Conservation (phyloP, 257 asterid genomes). For the Paulownia fortunei region DNA sequence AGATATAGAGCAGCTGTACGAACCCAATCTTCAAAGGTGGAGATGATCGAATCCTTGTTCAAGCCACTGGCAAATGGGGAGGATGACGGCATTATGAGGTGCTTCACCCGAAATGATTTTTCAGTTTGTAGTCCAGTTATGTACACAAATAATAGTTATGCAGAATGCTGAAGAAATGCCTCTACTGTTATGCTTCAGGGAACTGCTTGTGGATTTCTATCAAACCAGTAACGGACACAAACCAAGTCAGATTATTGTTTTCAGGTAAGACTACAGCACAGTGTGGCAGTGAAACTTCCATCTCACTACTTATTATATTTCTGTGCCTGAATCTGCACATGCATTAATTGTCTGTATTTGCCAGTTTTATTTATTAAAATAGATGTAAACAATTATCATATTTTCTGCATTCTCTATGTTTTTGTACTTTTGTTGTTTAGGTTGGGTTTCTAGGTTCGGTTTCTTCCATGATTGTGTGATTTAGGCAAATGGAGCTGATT, state of each 20-base stretch:
- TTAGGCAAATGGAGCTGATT: constrained; percentile 26
- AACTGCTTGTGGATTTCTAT: constrained; percentile 84
- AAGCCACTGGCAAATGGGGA: constrained; percentile 84
- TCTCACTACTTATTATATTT: too few relatives aligned
- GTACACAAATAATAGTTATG: constrained; percentile 1
- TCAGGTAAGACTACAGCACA: constrained; percentile 61
- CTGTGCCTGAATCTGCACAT: not conserved
- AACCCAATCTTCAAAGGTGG: constrained; percentile 79
- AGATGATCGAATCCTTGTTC: constrained; percentile 82
- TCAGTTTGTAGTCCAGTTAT: constrained; percentile 15
- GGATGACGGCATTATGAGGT: constrained; percentile 96
- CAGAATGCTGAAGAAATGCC: constrained; percentile 27
- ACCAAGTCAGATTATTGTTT: constrained; percentile 83
- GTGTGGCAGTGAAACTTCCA: not conserved
- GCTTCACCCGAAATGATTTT: constrained; percentile 23
- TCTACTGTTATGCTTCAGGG: constrained; percentile 58
- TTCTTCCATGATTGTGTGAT: not conserved
- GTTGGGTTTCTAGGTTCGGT: constrained; percentile 3
- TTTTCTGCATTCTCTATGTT: not conserved
- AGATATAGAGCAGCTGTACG: constrained; percentile 94
- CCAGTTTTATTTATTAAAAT: not conserved
- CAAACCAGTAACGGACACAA: constrained; percentile 70
- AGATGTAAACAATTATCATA: not conserved
- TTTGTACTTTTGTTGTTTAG: not conserved
- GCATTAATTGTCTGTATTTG: not conserved